Base-by-base conservation (phyloP, 805 yeast genomes). In the Ogataea nitratoaversa region DNA sequence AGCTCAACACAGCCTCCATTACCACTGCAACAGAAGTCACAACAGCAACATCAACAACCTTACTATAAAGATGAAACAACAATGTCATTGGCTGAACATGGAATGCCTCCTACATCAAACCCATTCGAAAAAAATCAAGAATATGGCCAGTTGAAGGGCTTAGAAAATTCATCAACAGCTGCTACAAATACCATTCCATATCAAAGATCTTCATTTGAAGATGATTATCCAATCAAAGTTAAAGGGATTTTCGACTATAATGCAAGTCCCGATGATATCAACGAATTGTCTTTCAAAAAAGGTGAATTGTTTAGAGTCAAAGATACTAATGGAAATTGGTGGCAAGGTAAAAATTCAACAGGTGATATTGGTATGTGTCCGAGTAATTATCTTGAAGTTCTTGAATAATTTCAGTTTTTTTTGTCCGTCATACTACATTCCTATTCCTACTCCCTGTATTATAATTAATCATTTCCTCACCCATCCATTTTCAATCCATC, bases 291-390 rank as follows among this genome's bases (percentile, higher is more conserved):
- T 5, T 93, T 91, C 56, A 79, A 74, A 48, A 88, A 90, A 62
- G 96, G 93, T 41, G 98, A 91, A 62, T 68, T 88, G n/a, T 73
- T 91, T 61, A 88, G 82, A 54, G 95, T 91, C 25, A 87, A 87
- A 51, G 97, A 91, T 57, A 87, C 88, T 42, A 85, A 85, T 49
- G 97, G 97, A 34, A 82, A 95, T 66, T 91, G 99, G 99, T 91
- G 98, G 98, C 96, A 89, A 66, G 97, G 96, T 30, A 79, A 84
- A 61, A 78, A 90, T 56, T 72, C 83, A 8, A 84, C 79, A 51
- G 99, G 99, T 25, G 93, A 89, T 60, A 84, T 88, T 32, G 99
- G 98, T 50, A 91, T 91, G 54, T 89, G 96, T 63, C 98, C 99
- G 37, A 83, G 95, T 54, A 93, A 91, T 63, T 91, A 91, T 58